Conservation (phyloP, 2,329 filamentous ascomycete genomes). For the Boeremia lycopersici region DNA sequence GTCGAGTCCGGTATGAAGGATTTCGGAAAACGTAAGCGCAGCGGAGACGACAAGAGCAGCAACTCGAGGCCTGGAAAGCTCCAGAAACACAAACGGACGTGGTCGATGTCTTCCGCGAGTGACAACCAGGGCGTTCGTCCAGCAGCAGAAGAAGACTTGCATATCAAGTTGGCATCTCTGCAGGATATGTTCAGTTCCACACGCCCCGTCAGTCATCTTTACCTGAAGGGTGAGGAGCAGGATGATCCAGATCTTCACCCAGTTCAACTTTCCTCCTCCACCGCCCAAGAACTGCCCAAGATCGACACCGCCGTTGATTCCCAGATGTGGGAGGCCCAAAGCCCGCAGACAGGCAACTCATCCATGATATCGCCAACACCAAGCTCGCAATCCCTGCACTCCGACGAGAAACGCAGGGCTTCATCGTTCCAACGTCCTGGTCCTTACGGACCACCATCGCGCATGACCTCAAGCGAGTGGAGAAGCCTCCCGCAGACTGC, state of each 20-base stretch:
- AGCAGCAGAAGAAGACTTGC: conserved; percentile 70
- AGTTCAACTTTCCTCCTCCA: conserved; percentile 72
- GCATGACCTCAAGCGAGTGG: conserved; percentile 61
- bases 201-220: conserved; percentile 76
- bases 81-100: conserved; percentile 88
- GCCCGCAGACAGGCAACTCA: conserved; percentile 62
- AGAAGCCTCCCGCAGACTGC: conserved; percentile 62
- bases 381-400: conserved; percentile 53
- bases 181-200: conserved; percentile 92
- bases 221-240: conserved; percentile 74
- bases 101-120: conserved; percentile 83
- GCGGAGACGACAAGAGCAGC: conserved; percentile 49
- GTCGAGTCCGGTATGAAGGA: conserved; percentile 65
- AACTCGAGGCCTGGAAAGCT: conserved; percentile 75
- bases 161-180: conserved; percentile 76
- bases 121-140: conserved; percentile 51
- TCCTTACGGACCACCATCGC: conserved; percentile 51
- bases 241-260: conserved; percentile 83
- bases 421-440: conserved; percentile 54
- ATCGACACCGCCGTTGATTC: conserved; percentile 51
- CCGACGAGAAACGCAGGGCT: conserved; percentile 45
- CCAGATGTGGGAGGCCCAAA: conserved; percentile 56
- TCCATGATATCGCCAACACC: conserved; percentile 59
- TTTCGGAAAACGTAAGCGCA: conserved; percentile 66
- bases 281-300: conserved; percentile 65